Evolutionary conservation across 2,329 filamentous ascomycete genomes (phyloP).

Genomic region (Alternaria sp.): DNA sequence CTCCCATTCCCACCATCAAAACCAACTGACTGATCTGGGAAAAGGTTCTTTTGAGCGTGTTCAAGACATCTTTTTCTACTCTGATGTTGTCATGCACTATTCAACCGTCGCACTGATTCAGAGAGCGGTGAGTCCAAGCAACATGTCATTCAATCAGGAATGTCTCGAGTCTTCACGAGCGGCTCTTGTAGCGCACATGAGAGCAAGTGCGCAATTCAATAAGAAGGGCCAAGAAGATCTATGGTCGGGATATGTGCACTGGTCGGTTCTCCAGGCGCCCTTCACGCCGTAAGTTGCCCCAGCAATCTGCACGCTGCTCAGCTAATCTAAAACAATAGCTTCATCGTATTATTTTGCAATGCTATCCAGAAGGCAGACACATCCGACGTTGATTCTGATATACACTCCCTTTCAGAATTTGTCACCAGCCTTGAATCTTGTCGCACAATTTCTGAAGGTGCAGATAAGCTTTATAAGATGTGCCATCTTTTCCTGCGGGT

Average conservation of each 20-base stretch:
- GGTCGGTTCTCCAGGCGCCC: slow-evolving; percentile 48
- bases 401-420: slow-evolving; percentile 65
- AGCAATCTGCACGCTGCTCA: background rate
- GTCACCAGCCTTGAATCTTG: slow-evolving; percentile 63
- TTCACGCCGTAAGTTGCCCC: slow-evolving; percentile 53
- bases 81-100: slow-evolving; percentile 45
- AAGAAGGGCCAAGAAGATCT: slow-evolving; percentile 42
- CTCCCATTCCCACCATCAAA: no score
- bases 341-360: slow-evolving; percentile 60
- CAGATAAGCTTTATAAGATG: slow-evolving; percentile 68
- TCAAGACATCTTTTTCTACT: slow-evolving; percentile 45
- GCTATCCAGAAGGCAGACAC: slow-evolving; percentile 61
- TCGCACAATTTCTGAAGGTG: slow-evolving; percentile 63
- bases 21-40: background rate
- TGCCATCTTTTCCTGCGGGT: slow-evolving; percentile 69
- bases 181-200: slow-evolving; percentile 42
- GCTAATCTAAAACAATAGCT: slow-evolving; percentile 27
- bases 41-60: slow-evolving; percentile 27
- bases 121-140: slow-evolving; percentile 42
- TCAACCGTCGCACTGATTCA: slow-evolving; percentile 45
- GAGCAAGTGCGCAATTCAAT: slow-evolving; percentile 42
- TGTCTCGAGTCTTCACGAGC: slow-evolving; percentile 44
- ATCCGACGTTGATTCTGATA: slow-evolving; percentile 63
- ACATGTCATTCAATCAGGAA: slow-evolving; percentile 40
- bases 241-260: slow-evolving; percentile 49